Conservation (phyloP, 805 yeast species). For the Metschnikowia kofuensis region DNA sequence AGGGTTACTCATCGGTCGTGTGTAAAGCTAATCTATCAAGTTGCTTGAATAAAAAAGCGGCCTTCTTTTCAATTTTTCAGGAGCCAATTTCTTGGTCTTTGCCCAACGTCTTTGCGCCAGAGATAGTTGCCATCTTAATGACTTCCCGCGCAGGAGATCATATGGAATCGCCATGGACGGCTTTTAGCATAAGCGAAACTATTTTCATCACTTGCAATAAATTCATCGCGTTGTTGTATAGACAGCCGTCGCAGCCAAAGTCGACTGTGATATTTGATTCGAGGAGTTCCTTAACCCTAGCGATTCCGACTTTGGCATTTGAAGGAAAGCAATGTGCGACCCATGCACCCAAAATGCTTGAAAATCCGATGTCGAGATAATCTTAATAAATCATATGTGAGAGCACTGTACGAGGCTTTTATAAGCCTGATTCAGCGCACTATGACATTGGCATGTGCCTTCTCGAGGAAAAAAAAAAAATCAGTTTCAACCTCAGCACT, state of each 20-base stretch:
- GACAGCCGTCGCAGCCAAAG: slow-evolving; percentile 22
- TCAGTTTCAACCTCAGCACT: slow-evolving; percentile 17
- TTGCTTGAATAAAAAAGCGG: slow-evolving; percentile 16
- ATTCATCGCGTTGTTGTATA: slow-evolving; percentile 21
- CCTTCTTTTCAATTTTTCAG: slow-evolving; percentile 14
- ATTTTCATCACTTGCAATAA: slow-evolving; percentile 21
- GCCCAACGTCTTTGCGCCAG: slow-evolving; percentile 16
- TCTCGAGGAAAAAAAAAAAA: slow-evolving; percentile 13
- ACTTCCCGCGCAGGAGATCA: slow-evolving; percentile 12
- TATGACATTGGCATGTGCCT: slow-evolving; percentile 18
- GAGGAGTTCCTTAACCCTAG: slow-evolving; percentile 17
- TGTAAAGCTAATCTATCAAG: too few relatives aligned
- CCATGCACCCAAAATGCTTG: slow-evolving; percentile 13
- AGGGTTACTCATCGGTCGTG: slow-evolving; percentile 22
- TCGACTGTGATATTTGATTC: slow-evolving; percentile 17
- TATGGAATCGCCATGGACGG: slow-evolving; percentile 19
- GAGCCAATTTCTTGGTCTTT: slow-evolving; percentile 17
- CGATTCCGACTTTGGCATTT: slow-evolving; percentile 20
- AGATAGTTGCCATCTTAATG: slow-evolving; percentile 15
- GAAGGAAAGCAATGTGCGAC: slow-evolving; percentile 21
- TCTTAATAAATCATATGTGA: slow-evolving; percentile 18
- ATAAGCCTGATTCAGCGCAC: slow-evolving; percentile 13
- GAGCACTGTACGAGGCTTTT: slow-evolving; percentile 15
- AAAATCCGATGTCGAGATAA: slow-evolving; percentile 11
- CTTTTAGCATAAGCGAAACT: slow-evolving; percentile 20